Base-by-base conservation (phyloP, 176 grass and related monocot genomes). In the Hordeum vulgare region DNA sequence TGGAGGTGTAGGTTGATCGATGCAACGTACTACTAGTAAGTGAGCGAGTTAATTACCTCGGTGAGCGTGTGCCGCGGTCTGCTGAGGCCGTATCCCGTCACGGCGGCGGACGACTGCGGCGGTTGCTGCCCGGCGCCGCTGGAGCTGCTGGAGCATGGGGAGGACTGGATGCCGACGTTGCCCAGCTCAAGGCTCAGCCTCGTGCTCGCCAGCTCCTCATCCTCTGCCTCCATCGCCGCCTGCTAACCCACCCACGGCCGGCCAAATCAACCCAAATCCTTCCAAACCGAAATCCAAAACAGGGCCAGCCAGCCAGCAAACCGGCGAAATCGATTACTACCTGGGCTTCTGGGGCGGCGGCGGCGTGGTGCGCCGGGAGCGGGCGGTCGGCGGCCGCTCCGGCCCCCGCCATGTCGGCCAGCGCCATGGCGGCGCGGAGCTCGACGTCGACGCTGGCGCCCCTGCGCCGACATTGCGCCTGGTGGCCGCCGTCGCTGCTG, bases 371-470 rank as follows among this genome's bases (percentile, higher is more conserved):
- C 41, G 41, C 24, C 9, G 42, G 70, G 70, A 28, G 35, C 24
- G 35, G 25, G 2, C 39, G 71, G 1, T 24, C 75, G 15, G 74
- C 47, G 47, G 47, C 47, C 47, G 14, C 14, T 6, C 47, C 47
- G 47, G 47, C 87, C 1, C 70, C 86, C 3, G 95, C 86, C 77
- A 98, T 85, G 87, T 88, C 86, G 1, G 92, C 92, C 1, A 94
- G 82, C 49, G 76, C 88, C 80, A 83, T 88, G 39, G 95, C 92
- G 29, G 95, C 95, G 78, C 88, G 89, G 34, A 98, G 90, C 86
- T 98, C 95, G 44, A 88, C 78, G 79, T 97, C 89, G 65, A 57
- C 85, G 85, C 45, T 76, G 79, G 42, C 84, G 66, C 57, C 74
- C 24, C 33, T 39, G 18, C 76, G 88, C 66, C 87, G 81, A 42